A percentile compares a stretch with the other conserved stretches of the same genome.
Conservation (phyloP, 2,329 filamentous ascomycete species). For the Trichoderma simmonsii region DNA sequence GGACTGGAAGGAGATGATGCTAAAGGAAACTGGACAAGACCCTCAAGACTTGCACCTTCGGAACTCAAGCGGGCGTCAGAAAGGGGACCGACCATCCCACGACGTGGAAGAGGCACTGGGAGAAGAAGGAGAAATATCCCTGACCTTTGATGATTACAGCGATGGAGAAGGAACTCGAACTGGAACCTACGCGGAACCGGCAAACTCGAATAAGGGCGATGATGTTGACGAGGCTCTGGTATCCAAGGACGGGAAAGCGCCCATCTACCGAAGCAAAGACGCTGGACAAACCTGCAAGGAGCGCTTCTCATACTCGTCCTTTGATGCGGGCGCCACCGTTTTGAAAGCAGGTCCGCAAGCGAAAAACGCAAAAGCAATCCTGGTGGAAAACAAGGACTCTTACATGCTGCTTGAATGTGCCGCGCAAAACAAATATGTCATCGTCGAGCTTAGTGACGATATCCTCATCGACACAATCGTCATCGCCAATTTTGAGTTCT, state of each 20-base stretch:
- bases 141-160: slow-evolving; percentile 48
- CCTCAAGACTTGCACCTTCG: slow-evolving; percentile 63
- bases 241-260: slow-evolving; percentile 48
- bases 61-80: slow-evolving; percentile 49
- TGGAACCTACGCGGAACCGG: background rate
- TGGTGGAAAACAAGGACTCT: slow-evolving; percentile 96
- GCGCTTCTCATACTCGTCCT: slow-evolving; percentile 94
- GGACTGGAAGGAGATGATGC: slow-evolving; percentile 94
- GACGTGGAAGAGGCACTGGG: slow-evolving; percentile 72
- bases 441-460: slow-evolving; percentile 87
- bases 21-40: slow-evolving; percentile 78
- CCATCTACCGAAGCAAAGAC: slow-evolving; percentile 74
- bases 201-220: slow-evolving; percentile 15
- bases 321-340: slow-evolving; percentile 91
- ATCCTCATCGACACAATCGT: slow-evolving; percentile 90
- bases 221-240: slow-evolving; percentile 40
- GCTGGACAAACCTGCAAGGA: slow-evolving; percentile 98
- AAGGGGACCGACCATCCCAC: slow-evolving; percentile 47
- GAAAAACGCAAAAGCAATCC: slow-evolving; percentile 81
- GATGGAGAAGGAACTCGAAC: slow-evolving; percentile 22
- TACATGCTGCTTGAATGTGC: slow-evolving; percentile 96
- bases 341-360: slow-evolving; percentile 84
- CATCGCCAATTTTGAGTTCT: slow-evolving; percentile 98
- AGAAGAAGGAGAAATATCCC: slow-evolving; percentile 79
- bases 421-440: slow-evolving; percentile 84